Conservation (phyloP, 768 basidiomycete species). For the Termitomyces sp. region DNA sequence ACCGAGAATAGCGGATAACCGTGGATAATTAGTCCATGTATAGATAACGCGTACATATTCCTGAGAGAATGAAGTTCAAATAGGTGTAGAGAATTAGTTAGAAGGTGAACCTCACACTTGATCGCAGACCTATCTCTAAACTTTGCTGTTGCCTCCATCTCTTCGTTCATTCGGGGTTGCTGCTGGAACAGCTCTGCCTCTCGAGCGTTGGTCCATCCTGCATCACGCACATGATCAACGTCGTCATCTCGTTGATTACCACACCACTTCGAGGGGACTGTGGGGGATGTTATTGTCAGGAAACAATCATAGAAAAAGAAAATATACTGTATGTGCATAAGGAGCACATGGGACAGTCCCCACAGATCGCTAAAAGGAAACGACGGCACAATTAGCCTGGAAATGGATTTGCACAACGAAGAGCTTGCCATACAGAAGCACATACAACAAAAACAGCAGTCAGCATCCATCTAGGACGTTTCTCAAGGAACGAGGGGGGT, state of each 20-base stretch:
- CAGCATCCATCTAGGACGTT: conserved; percentile 3
- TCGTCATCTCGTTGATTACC: conserved; percentile 2
- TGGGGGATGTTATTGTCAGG: not conserved
- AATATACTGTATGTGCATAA: conserved; percentile 12
- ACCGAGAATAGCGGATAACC: not conserved
- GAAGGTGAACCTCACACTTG: conserved; percentile 1
- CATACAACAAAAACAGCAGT: conserved; percentile 9
- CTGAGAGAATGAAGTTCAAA: not conserved
- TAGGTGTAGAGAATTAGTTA: not conserved
- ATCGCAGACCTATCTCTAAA: conserved; percentile 12
- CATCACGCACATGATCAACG: not conserved
- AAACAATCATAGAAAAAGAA: not conserved
- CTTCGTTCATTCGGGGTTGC: conserved; percentile 4
- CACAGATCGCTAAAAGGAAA: conserved; percentile 6
- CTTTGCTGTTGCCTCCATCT: conserved; percentile 7
- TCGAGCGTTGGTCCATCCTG: not conserved
- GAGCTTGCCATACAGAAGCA: conserved; percentile 6
- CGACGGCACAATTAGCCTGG: not conserved
- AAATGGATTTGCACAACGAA: not conserved
- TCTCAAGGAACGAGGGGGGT: not conserved
- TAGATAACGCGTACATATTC: not conserved
- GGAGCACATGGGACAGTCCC: conserved; percentile 1
- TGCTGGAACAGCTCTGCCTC: conserved; percentile 12
- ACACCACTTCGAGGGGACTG: conserved; percentile 15
- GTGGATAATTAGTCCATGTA: not conserved